phyloP scores from a whole-genome alignment of 495 filamentous ascomycete genomes.

The Massariosphaeria phaeospora region DNA sequence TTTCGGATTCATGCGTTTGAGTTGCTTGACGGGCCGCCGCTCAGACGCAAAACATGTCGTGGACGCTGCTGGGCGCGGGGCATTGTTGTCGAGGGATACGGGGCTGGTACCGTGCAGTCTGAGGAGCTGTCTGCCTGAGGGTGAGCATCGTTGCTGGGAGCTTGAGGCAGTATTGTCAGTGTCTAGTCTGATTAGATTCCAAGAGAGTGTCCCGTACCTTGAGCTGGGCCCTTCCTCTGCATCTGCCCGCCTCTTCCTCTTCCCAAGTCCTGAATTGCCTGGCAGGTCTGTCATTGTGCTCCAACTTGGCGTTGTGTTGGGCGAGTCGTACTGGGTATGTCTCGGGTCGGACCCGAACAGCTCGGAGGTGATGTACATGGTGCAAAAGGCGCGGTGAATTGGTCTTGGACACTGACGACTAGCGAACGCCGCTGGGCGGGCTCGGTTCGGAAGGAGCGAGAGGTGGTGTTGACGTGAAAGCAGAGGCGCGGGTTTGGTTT shows the following conservation, averaged over 20 bases:
- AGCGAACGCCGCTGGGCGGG: background rate
- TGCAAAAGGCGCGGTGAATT: slow-evolving; percentile 5
- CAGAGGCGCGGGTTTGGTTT: background rate
- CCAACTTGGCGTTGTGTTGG: background rate
- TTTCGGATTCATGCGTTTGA: slow-evolving; percentile 1
- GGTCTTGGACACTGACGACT: background rate
- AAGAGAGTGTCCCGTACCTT: background rate
- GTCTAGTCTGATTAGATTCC: background rate
- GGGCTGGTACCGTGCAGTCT: background rate
- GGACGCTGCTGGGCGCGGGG: background rate
- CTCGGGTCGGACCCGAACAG: slow-evolving; percentile 15
- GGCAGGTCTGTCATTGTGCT: slow-evolving; percentile 14
- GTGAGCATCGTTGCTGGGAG: slow-evolving; percentile 1
- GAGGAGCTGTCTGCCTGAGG: background rate
- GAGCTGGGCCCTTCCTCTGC: slow-evolving; percentile 1
- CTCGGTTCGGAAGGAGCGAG: slow-evolving; percentile 2
- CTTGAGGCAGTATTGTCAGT: background rate
- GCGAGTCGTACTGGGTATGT: background rate
- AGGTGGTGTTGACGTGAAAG: background rate
- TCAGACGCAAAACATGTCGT: background rate
- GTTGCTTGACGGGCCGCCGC: slow-evolving; percentile 7
- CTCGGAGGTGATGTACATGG: slow-evolving; percentile 28
- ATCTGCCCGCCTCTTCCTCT: slow-evolving; percentile 24
- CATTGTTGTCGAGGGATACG: background rate
- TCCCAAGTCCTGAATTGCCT: slow-evolving; percentile 9